phyloP scores from a whole-genome alignment of 768 basidiomycete species.

The Mrakia frigida region DNA sequence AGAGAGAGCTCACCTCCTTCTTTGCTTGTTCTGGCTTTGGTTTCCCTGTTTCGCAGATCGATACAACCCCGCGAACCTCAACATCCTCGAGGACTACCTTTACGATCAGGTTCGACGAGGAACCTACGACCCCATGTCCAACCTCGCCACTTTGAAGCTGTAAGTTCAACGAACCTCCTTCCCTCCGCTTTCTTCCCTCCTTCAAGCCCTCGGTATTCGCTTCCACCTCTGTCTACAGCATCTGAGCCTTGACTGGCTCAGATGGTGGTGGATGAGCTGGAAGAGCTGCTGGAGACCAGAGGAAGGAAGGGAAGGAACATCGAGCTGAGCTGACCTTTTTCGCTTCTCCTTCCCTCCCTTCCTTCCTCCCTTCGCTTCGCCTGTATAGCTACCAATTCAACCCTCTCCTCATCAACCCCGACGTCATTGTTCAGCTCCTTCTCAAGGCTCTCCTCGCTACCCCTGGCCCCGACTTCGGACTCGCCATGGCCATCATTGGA shows the following conservation, averaged over 20 bases:
- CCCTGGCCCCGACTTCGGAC: constrained; percentile 87
- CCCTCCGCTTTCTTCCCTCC: background rate
- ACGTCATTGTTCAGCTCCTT: constrained; percentile 90
- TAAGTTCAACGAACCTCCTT: constrained; percentile 46
- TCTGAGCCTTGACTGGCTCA: background rate
- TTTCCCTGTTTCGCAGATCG: constrained; percentile 58
- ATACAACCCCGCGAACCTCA: constrained; percentile 91
- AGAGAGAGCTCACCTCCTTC: background rate
- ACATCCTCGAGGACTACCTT: constrained; percentile 92
- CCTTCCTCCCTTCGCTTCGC: constrained; percentile 14
- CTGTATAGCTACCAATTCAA: constrained; percentile 85
- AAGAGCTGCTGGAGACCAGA: background rate
- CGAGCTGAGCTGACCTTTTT: constrained; percentile 11
- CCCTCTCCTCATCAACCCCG: constrained; percentile 82
- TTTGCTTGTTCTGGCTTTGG: background rate
- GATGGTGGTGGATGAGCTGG: too few relatives aligned
- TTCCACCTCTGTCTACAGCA: background rate
- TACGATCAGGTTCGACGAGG: constrained; percentile 86
- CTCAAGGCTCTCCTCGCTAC: constrained; percentile 80
- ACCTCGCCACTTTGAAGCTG: constrained; percentile 91
- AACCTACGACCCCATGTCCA: constrained; percentile 91
- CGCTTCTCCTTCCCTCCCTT: constrained; percentile 1
- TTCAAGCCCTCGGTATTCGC: background rate
- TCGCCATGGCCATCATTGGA: constrained; percentile 71
- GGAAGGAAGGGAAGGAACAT: background rate